phyloP scores from a whole-genome alignment of 2,329 filamentous ascomycete genomes.

The Fusarium odoratissimum region DNA sequence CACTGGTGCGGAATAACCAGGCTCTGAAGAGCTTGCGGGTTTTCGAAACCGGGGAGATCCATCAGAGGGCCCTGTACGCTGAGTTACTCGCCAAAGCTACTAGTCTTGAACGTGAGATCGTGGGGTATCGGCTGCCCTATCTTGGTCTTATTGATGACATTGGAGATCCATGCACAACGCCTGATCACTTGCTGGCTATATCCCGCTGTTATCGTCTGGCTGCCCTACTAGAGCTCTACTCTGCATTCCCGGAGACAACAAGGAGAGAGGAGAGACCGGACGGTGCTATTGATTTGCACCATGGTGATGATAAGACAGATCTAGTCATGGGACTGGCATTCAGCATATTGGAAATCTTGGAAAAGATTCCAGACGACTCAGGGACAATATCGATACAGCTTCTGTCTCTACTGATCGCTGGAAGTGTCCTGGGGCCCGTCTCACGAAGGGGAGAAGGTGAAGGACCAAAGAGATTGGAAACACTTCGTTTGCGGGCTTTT shows the following conservation, averaged over 20 bases:
- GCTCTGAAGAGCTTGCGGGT: background rate
- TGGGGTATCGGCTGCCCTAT: conserved; percentile 7
- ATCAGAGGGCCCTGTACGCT: background rate
- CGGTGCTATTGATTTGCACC: background rate
- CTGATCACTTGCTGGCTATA: conserved; percentile 7
- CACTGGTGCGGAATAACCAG: conserved; percentile 15
- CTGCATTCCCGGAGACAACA: conserved; percentile 17
- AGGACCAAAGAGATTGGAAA: background rate
- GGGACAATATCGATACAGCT: conserved; percentile 20
- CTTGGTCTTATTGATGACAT: conserved; percentile 13
- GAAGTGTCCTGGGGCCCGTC: conserved; percentile 1
- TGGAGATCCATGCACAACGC: conserved; percentile 3
- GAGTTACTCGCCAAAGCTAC: conserved; percentile 12
- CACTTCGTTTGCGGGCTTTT: conserved; percentile 1
- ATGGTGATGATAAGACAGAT: background rate
- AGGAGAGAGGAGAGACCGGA: background rate
- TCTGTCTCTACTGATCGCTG: conserved; percentile 15
- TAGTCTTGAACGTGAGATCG: background rate
- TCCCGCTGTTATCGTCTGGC: conserved; percentile 18
- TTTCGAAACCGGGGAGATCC: background rate
- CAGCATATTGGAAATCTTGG: background rate
- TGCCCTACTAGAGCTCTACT: conserved; percentile 15
- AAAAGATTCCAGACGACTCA: conserved; percentile 12
- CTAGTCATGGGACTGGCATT: background rate
- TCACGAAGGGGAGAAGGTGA: background rate